Conservation (phyloP, 2,329 filamentous ascomycete species). For the Trichoderma sp. region DNA sequence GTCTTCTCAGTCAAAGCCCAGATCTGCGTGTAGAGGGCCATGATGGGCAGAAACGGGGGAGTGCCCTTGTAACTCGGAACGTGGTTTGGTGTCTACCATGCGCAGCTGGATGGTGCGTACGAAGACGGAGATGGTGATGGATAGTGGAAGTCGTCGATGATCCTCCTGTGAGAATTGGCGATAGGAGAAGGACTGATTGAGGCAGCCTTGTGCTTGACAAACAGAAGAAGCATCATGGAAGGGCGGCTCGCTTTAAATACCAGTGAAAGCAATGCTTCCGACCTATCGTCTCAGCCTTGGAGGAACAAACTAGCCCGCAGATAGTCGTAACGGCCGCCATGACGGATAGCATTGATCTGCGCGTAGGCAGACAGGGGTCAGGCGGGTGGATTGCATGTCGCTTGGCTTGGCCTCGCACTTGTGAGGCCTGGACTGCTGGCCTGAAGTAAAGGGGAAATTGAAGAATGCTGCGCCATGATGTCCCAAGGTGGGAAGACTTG, state of each 20-base stretch:
- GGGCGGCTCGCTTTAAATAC: conserved; percentile 1
- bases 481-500: neutral
- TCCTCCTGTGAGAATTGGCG: neutral
- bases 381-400: neutral
- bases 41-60: conserved; percentile 32
- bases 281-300: neutral
- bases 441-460: neutral
- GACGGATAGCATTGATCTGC: conserved; percentile 2
- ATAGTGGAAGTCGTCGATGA: neutral
- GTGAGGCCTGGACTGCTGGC: neutral
- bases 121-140: neutral
- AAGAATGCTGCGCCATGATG: conserved; percentile 12
- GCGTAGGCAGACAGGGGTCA: neutral
- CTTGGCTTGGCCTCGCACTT: neutral
- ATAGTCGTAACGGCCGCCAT: conserved; percentile 17
- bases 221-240: neutral
- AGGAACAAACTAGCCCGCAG: conserved; percentile 15
- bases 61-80: neutral
- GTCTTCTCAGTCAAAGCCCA: conserved; percentile 61
- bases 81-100: neutral
- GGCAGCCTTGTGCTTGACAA: neutral
- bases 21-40: conserved; percentile 56
- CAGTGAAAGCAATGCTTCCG: neutral
- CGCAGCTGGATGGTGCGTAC: neutral
- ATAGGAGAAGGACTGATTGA: no score